Evolutionary conservation across 2,329 filamentous ascomycete species (phyloP), one percentile per base, ranked within the genome.

Genomic region (Cryphonectria parasitica): DNA sequence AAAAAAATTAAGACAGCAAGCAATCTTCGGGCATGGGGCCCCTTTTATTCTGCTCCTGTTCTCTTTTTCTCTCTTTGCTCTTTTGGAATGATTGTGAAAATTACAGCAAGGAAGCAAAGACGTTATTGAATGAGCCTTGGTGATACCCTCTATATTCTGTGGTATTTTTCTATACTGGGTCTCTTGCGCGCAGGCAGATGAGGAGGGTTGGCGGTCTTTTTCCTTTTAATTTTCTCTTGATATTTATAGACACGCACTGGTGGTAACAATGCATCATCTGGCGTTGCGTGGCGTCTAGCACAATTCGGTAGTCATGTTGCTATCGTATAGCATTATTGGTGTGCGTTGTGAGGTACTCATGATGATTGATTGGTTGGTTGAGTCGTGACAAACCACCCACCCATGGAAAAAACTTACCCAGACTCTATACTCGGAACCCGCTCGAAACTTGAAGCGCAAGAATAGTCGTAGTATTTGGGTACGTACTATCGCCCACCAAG

Each of bases 211-310:
- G n/a, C n/a, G n/a, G n/a, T n/a, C 19, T 49, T 19, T 49, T 49
- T 1, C n/a, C 2, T 49, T 22, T 22, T n/a, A n/a, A n/a, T n/a
- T 17, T 5, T 17, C 5, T 43, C 15, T 43, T 45, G 43, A 22
- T 36, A 39, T 34, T 43, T 61, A 25, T 56, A 54, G 41, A 61
- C 22, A n/a, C 25, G 15, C 31, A 39, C 58, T n/a, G 15, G 49
- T 39, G 45, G 45, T 19, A 45, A 65, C 25, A 60, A 61, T 34
- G 64, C 54, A 56, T n/a, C 41, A 54, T 39, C 60, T 45, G 49
- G 69, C 64, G 67, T 70, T 25, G 60, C 65, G 52, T 52, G 69
- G 69, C 65, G 65, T 67, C n/a, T 64, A 58, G 69, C 58, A 49
- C 45, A 61, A 39, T 61, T 17, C n/a, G 31, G 25, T 6, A 7